These are phyloP conservation scores for Selaginella tamariscina DNA, from an alignment of 75 land plant species.

Conservation along the genomic window DNA sequence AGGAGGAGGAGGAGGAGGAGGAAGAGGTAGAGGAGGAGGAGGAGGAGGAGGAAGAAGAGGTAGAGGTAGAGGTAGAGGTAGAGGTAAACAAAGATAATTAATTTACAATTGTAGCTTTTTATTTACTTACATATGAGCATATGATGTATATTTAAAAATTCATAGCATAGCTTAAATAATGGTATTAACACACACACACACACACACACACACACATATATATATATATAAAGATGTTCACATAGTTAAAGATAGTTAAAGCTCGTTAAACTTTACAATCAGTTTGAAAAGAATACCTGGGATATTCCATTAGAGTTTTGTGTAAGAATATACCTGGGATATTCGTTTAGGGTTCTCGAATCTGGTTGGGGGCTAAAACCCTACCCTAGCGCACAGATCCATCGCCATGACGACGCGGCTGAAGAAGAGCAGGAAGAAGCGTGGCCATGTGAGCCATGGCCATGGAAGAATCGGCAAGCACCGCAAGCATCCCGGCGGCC, in stretches of 20 bases:
- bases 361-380: too few relatives aligned
- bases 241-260: too few relatives aligned
- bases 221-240: too few relatives aligned
- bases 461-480: constrained; percentile 53
- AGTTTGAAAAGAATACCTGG: too few relatives aligned
- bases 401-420: constrained; percentile 23
- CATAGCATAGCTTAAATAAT: too few relatives aligned
- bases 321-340: too few relatives aligned
- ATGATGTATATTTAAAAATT: too few relatives aligned
- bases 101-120: not conserved
- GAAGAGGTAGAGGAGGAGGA: not conserved
- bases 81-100: constrained; percentile 14
- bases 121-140: too few relatives aligned
- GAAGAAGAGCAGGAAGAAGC: constrained; percentile 45
- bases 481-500: constrained; percentile 52
- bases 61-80: constrained; percentile 20
- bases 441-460: constrained; percentile 44
- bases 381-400: not conserved
- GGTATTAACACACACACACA: too few relatives aligned
- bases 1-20: not conserved
- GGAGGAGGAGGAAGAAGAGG: constrained; percentile 21
- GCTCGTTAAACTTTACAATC: too few relatives aligned
- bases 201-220: too few relatives aligned
- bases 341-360: not conserved
- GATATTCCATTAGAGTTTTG: too few relatives aligned